Conservation (phyloP, 116 monocot genomes). For the Dioscorea cayenensis region DNA sequence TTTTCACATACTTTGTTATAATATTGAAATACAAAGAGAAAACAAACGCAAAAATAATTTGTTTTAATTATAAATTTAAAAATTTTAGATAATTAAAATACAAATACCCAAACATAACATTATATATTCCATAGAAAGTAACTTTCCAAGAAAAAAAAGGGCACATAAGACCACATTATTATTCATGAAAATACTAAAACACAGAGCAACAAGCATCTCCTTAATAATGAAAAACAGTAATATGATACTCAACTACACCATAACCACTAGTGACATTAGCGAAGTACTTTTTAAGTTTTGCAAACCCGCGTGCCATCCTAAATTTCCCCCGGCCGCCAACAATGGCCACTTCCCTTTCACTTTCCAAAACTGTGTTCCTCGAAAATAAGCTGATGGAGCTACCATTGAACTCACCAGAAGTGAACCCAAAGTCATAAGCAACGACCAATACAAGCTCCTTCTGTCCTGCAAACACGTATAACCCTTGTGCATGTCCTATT, state of each 20-base stretch:
- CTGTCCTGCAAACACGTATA: slow-evolving; percentile 10
- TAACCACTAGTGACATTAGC: slow-evolving; percentile 10
- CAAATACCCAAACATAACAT: no score
- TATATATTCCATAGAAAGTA: no score
- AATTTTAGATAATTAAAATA: no score
- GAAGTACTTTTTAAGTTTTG: slow-evolving; percentile 6
- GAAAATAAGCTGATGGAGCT: slow-evolving; percentile 25
- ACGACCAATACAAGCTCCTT: slow-evolving; percentile 1
- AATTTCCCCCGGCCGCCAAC: slow-evolving; percentile 29
- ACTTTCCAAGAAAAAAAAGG: no score
- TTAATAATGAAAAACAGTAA: slow-evolving; percentile 13
- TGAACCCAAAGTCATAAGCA: slow-evolving; percentile 22
- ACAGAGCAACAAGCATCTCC: no score
- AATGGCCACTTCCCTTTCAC: slow-evolving; percentile 10
- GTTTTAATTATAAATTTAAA: no score
- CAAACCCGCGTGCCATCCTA: slow-evolving; percentile 20
- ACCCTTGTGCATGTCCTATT: slow-evolving; percentile 21
- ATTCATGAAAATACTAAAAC: no score
- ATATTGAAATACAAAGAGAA: no score
- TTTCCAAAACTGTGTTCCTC: slow-evolving; percentile 15
- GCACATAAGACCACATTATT: no score
- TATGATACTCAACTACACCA: slow-evolving; percentile 29
- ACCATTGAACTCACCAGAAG: slow-evolving; percentile 21
- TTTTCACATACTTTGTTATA: no score
- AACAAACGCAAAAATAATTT: no score